These are phyloP conservation scores for Pyrus bretschneideri DNA, from an alignment of 306 rosid species.

Conservation along the genomic window DNA sequence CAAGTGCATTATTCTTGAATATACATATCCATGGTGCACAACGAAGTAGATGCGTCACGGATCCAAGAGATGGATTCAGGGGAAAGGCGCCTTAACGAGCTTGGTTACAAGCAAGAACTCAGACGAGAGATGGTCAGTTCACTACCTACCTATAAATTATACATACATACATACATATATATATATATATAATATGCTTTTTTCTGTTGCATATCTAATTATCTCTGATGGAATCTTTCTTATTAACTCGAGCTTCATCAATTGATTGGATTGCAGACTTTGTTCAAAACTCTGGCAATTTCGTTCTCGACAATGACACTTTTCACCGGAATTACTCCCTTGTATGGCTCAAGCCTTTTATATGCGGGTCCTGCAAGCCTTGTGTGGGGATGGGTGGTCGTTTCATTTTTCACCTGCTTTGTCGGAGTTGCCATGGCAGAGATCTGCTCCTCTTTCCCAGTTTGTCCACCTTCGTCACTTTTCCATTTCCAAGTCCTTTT, in stretches of 20 bases:
- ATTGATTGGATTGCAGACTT: constrained; percentile 41
- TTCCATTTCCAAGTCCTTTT: background rate
- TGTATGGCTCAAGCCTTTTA: constrained; percentile 70
- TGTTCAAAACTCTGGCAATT: constrained; percentile 89
- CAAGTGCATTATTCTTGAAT: too few relatives aligned
- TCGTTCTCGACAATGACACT: constrained; percentile 82
- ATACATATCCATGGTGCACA: background rate
- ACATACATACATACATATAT: too few relatives aligned
- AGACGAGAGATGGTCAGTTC: constrained; percentile 60
- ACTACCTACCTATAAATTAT: too few relatives aligned
- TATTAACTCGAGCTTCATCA: background rate
- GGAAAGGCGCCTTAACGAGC: constrained; percentile 73
- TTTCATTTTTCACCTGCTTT: constrained; percentile 81
- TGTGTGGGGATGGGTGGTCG: constrained; percentile 89
- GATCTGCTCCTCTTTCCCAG: constrained; percentile 92
- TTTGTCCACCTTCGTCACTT: constrained; percentile 20
- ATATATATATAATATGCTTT: too few relatives aligned
- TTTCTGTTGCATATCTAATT: too few relatives aligned
- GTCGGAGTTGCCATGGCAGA: constrained; percentile 90
- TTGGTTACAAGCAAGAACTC: constrained; percentile 86
- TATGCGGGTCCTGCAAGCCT: constrained; percentile 87
- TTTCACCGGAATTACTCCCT: constrained; percentile 94
- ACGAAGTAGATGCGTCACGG: constrained; percentile 16
- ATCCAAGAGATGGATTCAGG: constrained; percentile 51
- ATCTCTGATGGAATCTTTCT: background rate